Conservation (phyloP, 208 protist species). For the Lotmaria passim region DNA sequence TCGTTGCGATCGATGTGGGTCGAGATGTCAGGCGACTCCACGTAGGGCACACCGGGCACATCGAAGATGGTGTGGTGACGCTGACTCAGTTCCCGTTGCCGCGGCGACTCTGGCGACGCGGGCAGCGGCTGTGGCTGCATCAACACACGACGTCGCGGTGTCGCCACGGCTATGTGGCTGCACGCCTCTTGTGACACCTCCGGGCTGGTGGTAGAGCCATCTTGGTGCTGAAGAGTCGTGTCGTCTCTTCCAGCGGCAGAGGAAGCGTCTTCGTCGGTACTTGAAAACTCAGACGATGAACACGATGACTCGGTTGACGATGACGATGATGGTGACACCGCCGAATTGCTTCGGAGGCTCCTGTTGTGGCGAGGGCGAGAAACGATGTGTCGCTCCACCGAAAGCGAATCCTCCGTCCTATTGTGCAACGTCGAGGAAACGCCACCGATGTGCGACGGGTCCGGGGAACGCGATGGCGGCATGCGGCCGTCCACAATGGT, state of each 20-base stretch:
- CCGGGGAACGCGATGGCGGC: neutral
- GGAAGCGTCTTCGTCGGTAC: neutral
- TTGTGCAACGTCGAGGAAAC: neutral
- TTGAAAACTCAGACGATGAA: neutral
- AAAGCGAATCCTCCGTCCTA: neutral
- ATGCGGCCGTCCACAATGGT: neutral
- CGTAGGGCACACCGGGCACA: conserved; percentile 30
- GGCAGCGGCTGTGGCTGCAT: conserved; percentile 15
- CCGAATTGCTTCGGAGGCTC: neutral
- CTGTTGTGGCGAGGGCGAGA: neutral
- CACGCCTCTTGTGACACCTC: neutral
- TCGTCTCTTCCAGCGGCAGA: neutral
- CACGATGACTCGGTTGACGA: neutral
- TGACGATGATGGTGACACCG: too few species aligned
- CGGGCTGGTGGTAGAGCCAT: neutral
- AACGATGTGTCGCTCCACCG: neutral
- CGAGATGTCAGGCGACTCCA: conserved; percentile 36
- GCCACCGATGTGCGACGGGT: neutral
- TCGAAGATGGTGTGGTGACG: conserved; percentile 30
- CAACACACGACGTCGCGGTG: neutral
- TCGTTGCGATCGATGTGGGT: conserved; percentile 15
- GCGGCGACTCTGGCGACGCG: neutral
- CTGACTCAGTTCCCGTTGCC: conserved; percentile 7
- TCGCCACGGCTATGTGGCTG: neutral
- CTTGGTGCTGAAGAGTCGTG: neutral